phyloP scores from a whole-genome alignment of 163 green algal genomes.

The Chlorella variabilis region DNA sequence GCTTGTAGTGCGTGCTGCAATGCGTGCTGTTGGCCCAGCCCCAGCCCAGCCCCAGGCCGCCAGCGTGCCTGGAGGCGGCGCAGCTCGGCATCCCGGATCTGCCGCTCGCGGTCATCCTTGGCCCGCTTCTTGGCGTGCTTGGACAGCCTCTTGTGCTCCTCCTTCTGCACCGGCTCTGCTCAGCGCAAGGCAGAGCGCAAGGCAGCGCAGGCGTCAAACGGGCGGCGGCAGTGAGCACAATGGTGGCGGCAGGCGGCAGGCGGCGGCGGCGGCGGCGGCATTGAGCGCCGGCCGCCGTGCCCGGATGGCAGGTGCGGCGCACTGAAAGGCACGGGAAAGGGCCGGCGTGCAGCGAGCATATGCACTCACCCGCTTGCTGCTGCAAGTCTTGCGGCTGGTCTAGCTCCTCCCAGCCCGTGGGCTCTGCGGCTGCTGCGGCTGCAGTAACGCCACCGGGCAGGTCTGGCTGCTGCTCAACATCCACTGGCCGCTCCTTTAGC shows the following conservation, averaged over 20 bases:
- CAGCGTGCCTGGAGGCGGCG: conserved; percentile 40
- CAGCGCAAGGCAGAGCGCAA: neutral
- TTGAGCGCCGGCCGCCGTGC: no score
- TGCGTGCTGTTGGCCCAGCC: neutral
- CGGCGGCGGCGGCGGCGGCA: conserved; percentile 3
- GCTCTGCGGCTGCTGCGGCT: neutral
- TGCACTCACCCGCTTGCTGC: conserved; percentile 24
- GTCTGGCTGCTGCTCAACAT: neutral
- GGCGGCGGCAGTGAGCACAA: no score
- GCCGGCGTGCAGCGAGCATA: no score
- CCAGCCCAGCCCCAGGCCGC: no score
- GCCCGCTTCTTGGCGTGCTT: conserved; percentile 66
- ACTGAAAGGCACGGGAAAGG: no score
- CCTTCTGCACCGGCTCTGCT: conserved; percentile 18
- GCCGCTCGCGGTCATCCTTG: conserved; percentile 67
- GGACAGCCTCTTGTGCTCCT: conserved; percentile 23
- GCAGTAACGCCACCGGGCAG: neutral
- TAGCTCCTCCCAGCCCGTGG: conserved; percentile 44
- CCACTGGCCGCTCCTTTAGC: neutral
- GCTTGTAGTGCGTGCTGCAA: neutral
- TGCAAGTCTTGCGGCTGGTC: conserved; percentile 34
- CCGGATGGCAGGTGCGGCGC: no score
- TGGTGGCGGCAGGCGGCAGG: neutral
- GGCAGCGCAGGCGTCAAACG: no score
- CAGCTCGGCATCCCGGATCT: conserved; percentile 65